These are phyloP conservation scores for Rubroboletus satanas DNA, from an alignment of 768 basidiomycete species.

Conservation along the genomic window DNA sequence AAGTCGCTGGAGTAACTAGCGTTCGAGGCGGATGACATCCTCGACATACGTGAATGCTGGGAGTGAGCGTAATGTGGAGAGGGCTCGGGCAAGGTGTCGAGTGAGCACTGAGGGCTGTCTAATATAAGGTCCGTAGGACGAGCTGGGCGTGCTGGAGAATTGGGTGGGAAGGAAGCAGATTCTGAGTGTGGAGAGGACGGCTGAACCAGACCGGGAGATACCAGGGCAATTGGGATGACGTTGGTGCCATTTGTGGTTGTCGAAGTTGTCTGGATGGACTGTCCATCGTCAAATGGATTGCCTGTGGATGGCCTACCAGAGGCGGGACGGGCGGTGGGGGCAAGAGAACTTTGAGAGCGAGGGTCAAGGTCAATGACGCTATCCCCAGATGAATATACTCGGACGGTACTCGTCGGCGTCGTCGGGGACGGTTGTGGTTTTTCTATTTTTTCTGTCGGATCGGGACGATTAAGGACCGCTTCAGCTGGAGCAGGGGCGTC, in stretches of 20 bases:
- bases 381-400: conserved; percentile 47
- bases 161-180: conserved; percentile 15
- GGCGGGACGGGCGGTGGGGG: conserved; percentile 9
- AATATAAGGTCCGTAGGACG: conserved; percentile 61
- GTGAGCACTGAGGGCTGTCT: conserved; percentile 59
- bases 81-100: conserved; percentile 41
- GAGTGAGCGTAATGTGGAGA: conserved; percentile 43
- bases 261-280: conserved; percentile 74
- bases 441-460: conserved; percentile 75
- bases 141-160: conserved; percentile 50
- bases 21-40: conserved; percentile 69
- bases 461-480: conserved; percentile 77
- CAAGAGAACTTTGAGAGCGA: conserved; percentile 37
- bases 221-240: conserved; percentile 82
- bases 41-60: conserved; percentile 50
- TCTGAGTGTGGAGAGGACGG: conserved; percentile 35
- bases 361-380: conserved; percentile 62
- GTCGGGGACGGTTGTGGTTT: conserved; percentile 36
- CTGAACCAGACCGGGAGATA: conserved; percentile 51
- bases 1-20: conserved; percentile 77
- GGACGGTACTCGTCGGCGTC: conserved; percentile 34
- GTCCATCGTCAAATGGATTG: conserved; percentile 75
- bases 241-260: conserved; percentile 78
- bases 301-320: conserved; percentile 25
- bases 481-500: conserved; percentile 74